Evolutionary conservation across 345 rosid species (phyloP), one percentile per base, ranked within the genome.

Genomic region (Jatropha curcas): DNA sequence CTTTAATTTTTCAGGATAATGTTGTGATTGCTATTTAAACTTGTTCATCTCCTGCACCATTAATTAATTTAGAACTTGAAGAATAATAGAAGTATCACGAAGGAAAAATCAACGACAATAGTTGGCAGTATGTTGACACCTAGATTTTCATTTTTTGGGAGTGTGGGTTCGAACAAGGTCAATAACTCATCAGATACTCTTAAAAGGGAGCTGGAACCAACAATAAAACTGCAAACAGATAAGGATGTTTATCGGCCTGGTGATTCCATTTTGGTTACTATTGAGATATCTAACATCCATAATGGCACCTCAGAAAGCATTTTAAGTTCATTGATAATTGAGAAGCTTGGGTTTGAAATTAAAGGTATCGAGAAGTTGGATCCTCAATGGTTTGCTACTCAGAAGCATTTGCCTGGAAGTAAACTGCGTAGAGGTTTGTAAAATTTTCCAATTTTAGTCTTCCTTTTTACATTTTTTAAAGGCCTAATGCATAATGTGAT

Each of bases 311-410:
- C 58, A 51, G 75, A 34, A 57, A 78, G 48, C 30, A 45, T 12
- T 65, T 61, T 46, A 35, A 79, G 82, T 64, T 87, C 91, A 0
- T 65, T 94, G 31, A 79, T 92, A 74, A 76, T 95, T 58, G 94
- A 88, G 72, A 88, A 81, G 76, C 96, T 95, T 81, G 83, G 96
- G 46, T 89, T 95, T 75, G 97, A 92, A 71, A 77, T 92, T 10
- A 90, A 83, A 85, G 99, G 98, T 57, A 81, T 95, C 4, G 88
- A 92, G 84, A 92, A 89, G 79, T 81, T 92, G 86, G 98, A 95
- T 50, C 24, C 76, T 71, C 94, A 89, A 57, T 95, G 92, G 96
- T 95, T 87, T 74, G 83, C 90, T 37, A 87, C 94, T 50, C 96
- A 82, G 80, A 92, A 87, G 71, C 87, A 86, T 1, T 55, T 81